Evolutionary conservation across 1,284 basidiomycete genomes (phyloP).

Genomic region (Marasmius sp.): DNA sequence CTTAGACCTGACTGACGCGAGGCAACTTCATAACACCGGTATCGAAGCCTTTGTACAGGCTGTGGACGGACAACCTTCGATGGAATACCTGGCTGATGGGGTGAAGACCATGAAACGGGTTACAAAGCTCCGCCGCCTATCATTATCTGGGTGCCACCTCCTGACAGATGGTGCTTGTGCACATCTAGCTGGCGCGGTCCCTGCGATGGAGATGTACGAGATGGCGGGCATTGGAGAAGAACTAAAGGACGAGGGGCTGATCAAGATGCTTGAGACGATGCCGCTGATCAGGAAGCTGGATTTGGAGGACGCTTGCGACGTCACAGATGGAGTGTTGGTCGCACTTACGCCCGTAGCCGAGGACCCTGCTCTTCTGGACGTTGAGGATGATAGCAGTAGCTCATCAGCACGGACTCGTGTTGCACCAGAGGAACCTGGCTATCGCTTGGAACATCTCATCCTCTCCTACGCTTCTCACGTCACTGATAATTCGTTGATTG

Average conservation of each 20-base stretch:
- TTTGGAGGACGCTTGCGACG: conserved; percentile 77
- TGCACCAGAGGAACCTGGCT: conserved; percentile 45
- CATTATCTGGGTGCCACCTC: conserved; percentile 71
- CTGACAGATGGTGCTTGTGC: conserved; percentile 76
- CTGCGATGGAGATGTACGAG: conserved; percentile 80
- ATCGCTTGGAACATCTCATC: conserved; percentile 70
- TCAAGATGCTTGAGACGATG: conserved; percentile 70
- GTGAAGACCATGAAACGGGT: conserved; percentile 59
- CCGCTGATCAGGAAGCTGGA: conserved; percentile 77
- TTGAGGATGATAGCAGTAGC: conserved; percentile 8
- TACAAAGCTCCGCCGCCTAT: conserved; percentile 76
- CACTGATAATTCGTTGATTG: conserved; percentile 59
- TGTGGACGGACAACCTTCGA: conserved; percentile 30
- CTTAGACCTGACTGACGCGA: conserved; percentile 78
- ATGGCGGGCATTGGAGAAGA: conserved; percentile 75
- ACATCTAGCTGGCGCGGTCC: conserved; percentile 71
- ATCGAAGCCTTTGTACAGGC: conserved; percentile 71
- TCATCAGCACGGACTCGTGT: background rate
- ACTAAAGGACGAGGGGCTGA: conserved; percentile 68
- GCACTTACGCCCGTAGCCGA: conserved; percentile 56
- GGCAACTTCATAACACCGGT: conserved; percentile 71
- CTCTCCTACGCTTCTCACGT: conserved; percentile 70
- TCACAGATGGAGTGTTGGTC: conserved; percentile 72
- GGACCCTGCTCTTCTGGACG: conserved; percentile 5
- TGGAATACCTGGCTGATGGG: conserved; percentile 41